Evolutionary conservation across 441 rosid genomes (phyloP).

Genomic region (Croton laevigatus): DNA sequence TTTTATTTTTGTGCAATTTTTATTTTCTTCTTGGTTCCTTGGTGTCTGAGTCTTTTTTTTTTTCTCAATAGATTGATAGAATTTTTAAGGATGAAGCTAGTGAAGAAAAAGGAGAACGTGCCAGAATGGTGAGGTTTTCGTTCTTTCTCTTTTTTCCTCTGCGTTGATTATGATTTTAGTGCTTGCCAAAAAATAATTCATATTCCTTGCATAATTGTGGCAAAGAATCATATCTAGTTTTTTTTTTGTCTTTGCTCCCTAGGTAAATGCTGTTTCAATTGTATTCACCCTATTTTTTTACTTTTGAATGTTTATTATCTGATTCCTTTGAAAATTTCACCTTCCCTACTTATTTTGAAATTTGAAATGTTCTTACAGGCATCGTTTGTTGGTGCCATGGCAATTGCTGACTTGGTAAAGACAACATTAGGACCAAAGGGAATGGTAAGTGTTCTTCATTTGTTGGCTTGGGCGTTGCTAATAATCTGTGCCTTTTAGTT

Average conservation of each 20-base stretch:
- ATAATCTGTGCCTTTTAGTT: constrained; percentile 1
- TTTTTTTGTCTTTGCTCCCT: not conserved
- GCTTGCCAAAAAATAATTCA: not conserved
- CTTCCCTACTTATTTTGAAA: not conserved
- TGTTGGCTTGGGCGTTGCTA: not conserved
- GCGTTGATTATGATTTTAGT: not conserved
- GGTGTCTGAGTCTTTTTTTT: constrained; percentile 5
- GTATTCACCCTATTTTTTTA: not conserved
- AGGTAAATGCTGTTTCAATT: not conserved
- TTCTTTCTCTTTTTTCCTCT: not conserved
- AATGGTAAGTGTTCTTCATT: constrained; percentile 52
- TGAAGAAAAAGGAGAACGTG: constrained; percentile 97
- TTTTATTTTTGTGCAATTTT: not conserved
- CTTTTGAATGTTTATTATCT: not conserved
- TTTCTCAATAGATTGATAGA: constrained; percentile 47
- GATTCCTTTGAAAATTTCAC: not conserved
- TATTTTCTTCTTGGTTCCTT: constrained; percentile 8
- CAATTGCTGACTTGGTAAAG: constrained; percentile 89
- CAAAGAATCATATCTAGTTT: not conserved
- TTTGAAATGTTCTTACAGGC: constrained; percentile 41
- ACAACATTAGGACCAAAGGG: constrained; percentile 97
- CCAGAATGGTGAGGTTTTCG: constrained; percentile 71
- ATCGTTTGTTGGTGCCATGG: constrained; percentile 93
- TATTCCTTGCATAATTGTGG: not conserved
- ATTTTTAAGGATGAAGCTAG: constrained; percentile 92